Conservation (phyloP, 345 rosid species). For the Turnera subulata region DNA sequence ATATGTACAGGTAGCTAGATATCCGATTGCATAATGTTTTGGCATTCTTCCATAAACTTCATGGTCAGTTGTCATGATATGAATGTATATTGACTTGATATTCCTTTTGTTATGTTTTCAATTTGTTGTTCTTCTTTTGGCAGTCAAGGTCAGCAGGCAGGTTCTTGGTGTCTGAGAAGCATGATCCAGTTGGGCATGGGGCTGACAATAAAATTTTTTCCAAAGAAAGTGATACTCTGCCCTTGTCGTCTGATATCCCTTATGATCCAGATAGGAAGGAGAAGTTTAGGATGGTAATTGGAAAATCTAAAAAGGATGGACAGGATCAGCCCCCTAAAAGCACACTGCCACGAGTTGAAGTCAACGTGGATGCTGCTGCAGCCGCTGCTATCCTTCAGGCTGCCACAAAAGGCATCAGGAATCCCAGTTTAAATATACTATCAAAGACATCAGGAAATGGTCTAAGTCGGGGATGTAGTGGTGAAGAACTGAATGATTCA, state of each 20-base stretch:
- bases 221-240: conserved; percentile 37
- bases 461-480: conserved; percentile 32
- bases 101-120: conserved; percentile 1
- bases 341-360: conserved; percentile 43
- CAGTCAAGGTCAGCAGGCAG: conserved; percentile 54
- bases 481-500: conserved; percentile 37
- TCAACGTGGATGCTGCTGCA: conserved; percentile 66
- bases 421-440: conserved; percentile 58
- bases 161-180: conserved; percentile 36
- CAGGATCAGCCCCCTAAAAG: conserved; percentile 50
- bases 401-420: conserved; percentile 76
- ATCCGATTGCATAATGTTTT: no score
- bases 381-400: conserved; percentile 96
- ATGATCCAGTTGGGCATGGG: conserved; percentile 27
- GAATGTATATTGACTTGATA: no score
- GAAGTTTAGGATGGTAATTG: conserved; percentile 72
- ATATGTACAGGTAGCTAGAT: no score
- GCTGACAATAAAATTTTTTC: conserved; percentile 42
- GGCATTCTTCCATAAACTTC: no score
- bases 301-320: conserved; percentile 59
- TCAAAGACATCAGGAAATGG: conserved; percentile 33
- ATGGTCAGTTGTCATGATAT: no score
- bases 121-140: conserved; percentile 11
- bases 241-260: conserved; percentile 50
- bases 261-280: conserved; percentile 66